These are phyloP conservation scores for Nissolia schottii DNA, from an alignment of 306 rosid genomes.

Conservation along the genomic window DNA sequence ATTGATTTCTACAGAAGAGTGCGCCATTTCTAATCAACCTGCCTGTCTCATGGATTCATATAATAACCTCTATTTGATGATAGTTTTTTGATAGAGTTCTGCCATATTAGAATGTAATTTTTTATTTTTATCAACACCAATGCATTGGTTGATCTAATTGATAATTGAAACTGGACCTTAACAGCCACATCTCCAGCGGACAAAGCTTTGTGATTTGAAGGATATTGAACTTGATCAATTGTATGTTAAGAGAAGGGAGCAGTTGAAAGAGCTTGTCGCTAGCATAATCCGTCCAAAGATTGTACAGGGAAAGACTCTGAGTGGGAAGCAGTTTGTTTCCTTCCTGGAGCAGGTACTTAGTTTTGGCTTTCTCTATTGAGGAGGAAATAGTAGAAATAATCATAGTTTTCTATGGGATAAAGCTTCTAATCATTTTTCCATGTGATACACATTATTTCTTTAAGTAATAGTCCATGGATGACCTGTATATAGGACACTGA, in stretches of 20 bases:
- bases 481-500: neutral
- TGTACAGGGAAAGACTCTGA: constrained; percentile 73
- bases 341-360: constrained; percentile 77
- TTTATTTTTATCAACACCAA: neutral
- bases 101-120: neutral
- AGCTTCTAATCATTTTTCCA: constrained; percentile 5
- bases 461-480: neutral
- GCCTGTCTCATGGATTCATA: neutral
- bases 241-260: constrained; percentile 73
- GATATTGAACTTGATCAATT: constrained; percentile 75
- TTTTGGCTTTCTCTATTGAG: neutral
- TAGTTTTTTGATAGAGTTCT: neutral
- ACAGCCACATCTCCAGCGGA: constrained; percentile 95
- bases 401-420: constrained; percentile 3
- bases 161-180: constrained; percentile 23
- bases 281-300: constrained; percentile 84
- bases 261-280: constrained; percentile 71
- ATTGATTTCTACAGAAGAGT: neutral
- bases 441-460: neutral
- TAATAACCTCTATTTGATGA: neutral
- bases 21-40: neutral
- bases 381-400: neutral
- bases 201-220: constrained; percentile 92
- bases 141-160: neutral
- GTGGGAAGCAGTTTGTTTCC: constrained; percentile 78